Base-by-base conservation (phyloP, 768 basidiomycete genomes). In the Leccinum olivaceopallidum region DNA sequence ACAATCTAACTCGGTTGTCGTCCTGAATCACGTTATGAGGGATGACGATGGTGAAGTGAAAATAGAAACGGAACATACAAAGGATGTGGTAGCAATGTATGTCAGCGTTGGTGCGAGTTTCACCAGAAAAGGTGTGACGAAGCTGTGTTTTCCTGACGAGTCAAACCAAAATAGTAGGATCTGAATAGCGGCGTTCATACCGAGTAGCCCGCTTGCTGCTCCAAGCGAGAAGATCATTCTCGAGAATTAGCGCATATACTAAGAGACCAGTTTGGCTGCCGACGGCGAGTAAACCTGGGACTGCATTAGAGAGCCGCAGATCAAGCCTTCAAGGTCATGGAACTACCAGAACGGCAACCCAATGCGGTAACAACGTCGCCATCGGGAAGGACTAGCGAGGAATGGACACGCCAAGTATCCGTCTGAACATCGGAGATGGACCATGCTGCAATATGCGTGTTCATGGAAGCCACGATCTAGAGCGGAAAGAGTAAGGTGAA, bases 211-310 rank as follows among this genome's bases (percentile, higher is more conserved):
- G 94, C 76, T 92, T 92, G 70, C 79, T 79, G 14, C 85, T 87
- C 92, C 92, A 94, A 0, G 86, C 90, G 16, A 87, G 89, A 18
- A 94, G 81, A 71, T 92, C 90, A 67, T 92, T 88, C 65, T 93
- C 90, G 32, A 91, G 79, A 58, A 88, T 85, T 30, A 93, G 76
- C 3, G 90, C 90, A 66, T 91, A 90, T 0, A 93, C 84, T 1
- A 89, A 87, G 14, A 94, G 76, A 42, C 82, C 81, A 48, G 73
- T 75, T 36, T 78, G 70, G 49, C 79, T 87, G 14, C 89, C 90
- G 37, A 93, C 83, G 22, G 87, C 88, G 62, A 94, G 83, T 34
- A 92, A 76, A 57, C 92, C 92, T 93, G 68, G n/a, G 44, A 34
- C 48, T 48, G 24, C 4, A 59, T 80, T 66, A 78, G 76, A 64